phyloP scores from a whole-genome alignment of 108 stramenopile species.

The Pseudonitzschia delicatissima region DNA sequence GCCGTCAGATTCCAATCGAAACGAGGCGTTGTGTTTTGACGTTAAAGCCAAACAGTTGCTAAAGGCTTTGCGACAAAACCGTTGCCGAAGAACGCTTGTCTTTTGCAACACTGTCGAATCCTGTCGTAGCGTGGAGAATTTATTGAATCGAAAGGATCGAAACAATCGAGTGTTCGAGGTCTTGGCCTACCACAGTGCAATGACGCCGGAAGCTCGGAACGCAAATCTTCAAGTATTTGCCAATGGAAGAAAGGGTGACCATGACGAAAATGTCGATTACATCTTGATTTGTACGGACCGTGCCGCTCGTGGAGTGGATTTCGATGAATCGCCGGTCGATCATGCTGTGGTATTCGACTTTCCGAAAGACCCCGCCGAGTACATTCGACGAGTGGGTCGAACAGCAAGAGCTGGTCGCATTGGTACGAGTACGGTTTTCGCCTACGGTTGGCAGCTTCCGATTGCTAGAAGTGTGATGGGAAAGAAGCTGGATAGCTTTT shows the following conservation, averaged over 20 bases:
- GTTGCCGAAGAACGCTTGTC: slow-evolving; percentile 83
- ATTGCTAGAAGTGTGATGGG: slow-evolving; percentile 79
- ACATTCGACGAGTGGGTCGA: slow-evolving; percentile 87
- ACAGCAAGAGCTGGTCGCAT: slow-evolving; percentile 90
- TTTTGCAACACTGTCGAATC: slow-evolving; percentile 97
- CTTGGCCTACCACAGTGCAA: slow-evolving; percentile 84
- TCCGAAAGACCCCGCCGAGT: slow-evolving; percentile 93
- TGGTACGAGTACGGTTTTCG: slow-evolving; percentile 85
- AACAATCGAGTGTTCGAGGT: slow-evolving; percentile 49
- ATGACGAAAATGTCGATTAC: slow-evolving; percentile 44
- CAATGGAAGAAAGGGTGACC: slow-evolving; percentile 33
- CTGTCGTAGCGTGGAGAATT: slow-evolving; percentile 91
- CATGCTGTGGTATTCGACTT: slow-evolving; percentile 95
- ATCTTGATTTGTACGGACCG: slow-evolving; percentile 94
- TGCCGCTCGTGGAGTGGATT: slow-evolving; percentile 93
- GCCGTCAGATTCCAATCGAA: slow-evolving; percentile 53
- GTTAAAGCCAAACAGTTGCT: slow-evolving; percentile 83
- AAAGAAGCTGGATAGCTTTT: slow-evolving; percentile 33
- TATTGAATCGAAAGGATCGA: slow-evolving; percentile 80
- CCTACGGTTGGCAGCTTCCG: slow-evolving; percentile 85
- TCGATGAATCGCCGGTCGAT: slow-evolving; percentile 81
- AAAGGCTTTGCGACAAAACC: slow-evolving; percentile 60
- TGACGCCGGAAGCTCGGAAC: slow-evolving; percentile 66
- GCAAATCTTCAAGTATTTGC: slow-evolving; percentile 60
- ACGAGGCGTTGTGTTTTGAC: slow-evolving; percentile 69